phyloP scores from a whole-genome alignment of 371 early-diverging fungal species.

The Mortierella sp. region DNA sequence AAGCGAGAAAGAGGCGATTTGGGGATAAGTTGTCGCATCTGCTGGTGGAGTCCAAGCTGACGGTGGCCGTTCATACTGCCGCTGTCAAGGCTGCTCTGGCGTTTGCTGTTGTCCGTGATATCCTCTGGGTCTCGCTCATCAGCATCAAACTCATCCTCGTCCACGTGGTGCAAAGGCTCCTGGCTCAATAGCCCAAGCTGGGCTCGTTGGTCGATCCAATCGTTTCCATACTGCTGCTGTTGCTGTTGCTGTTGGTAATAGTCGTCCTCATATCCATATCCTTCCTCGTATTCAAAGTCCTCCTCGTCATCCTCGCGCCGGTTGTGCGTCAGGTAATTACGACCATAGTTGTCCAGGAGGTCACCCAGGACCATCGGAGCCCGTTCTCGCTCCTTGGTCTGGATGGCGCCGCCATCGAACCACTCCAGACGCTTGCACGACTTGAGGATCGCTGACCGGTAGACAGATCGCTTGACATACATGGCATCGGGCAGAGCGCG shows the following conservation, averaged over 20 bases:
- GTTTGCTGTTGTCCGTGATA: constrained; percentile 41
- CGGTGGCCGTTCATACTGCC: constrained; percentile 23
- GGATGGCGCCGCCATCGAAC: constrained; percentile 60
- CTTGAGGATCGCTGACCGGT: constrained; percentile 63
- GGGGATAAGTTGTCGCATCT: constrained; percentile 4
- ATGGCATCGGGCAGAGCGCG: constrained; percentile 58
- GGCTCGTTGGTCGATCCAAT: constrained; percentile 19
- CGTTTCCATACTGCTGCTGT: constrained; percentile 9
- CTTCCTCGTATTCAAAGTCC: constrained; percentile 29
- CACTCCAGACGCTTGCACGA: constrained; percentile 59
- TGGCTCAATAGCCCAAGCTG: constrained; percentile 12
- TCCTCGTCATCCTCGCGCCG: constrained; percentile 49
- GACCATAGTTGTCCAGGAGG: constrained; percentile 35
- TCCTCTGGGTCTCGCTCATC: constrained; percentile 43
- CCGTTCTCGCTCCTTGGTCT: constrained; percentile 44
- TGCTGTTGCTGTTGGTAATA: constrained; percentile 4
- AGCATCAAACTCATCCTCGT: constrained; percentile 18
- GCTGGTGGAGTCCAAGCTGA: constrained; percentile 11
- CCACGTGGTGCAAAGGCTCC: constrained; percentile 8
- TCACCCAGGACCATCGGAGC: constrained; percentile 36
- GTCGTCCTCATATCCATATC: constrained; percentile 10
- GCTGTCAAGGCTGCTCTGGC: constrained; percentile 38
- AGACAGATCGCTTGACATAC: constrained; percentile 60
- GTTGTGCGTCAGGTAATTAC: constrained; percentile 27
- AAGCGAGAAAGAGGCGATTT: constrained; percentile 29